phyloP scores from a whole-genome alignment of 352 stramenopile species.

The Pythium sp. region DNA sequence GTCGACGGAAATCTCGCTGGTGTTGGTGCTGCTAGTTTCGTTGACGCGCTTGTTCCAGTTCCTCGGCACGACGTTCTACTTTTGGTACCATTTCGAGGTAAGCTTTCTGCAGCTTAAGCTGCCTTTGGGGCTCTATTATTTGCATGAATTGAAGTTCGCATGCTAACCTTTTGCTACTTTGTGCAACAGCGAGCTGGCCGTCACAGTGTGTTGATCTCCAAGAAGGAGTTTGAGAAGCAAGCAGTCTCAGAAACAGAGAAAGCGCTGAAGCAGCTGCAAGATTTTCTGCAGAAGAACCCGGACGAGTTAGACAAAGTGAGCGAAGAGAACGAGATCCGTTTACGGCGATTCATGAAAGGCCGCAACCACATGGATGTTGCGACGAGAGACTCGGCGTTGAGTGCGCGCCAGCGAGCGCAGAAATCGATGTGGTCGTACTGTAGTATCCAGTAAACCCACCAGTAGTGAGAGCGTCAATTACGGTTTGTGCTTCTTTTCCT shows the following conservation, averaged over 20 bases:
- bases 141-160: constrained; percentile 18
- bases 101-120: neutral
- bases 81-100: constrained; percentile 83
- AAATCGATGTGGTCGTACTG: constrained; percentile 42
- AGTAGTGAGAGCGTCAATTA: constrained; percentile 7
- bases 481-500: constrained; percentile 9
- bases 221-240: constrained; percentile 70
- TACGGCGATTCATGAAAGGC: constrained; percentile 77
- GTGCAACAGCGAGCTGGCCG: constrained; percentile 27
- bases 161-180: constrained; percentile 4
- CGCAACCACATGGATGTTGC: constrained; percentile 73
- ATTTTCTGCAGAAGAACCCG: constrained; percentile 65
- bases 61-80: constrained; percentile 65
- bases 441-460: constrained; percentile 40
- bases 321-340: constrained; percentile 76
- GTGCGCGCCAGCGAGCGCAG: constrained; percentile 26
- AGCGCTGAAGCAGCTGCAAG: constrained; percentile 59
- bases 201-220: constrained; percentile 70
- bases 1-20: constrained; percentile 65
- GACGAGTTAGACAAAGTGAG: constrained; percentile 75
- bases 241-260: constrained; percentile 71
- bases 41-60: constrained; percentile 74
- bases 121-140: neutral
- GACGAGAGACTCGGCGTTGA: constrained; percentile 34
- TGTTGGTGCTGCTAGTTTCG: constrained; percentile 68